Conservation (phyloP, 257 asterid species). For the Mentha longifolia region DNA sequence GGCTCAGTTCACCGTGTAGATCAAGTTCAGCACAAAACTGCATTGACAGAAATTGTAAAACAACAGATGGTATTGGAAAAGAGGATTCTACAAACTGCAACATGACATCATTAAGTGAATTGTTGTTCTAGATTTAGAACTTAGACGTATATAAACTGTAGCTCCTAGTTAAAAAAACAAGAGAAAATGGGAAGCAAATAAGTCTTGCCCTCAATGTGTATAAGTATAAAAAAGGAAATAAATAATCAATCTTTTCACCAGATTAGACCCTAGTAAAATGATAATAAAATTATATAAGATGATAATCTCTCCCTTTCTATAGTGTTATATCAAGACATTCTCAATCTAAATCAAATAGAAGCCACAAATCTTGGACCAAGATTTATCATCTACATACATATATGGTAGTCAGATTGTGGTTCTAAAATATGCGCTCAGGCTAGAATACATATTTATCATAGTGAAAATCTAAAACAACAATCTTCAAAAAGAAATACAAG, state of each 20-base stretch:
- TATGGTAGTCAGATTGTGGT: neutral
- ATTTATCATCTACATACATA: constrained; percentile 1
- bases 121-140: neutral
- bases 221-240: neutral
- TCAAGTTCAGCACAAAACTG: neutral
- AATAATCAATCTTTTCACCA: constrained; percentile 12
- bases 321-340: neutral
- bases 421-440: neutral
- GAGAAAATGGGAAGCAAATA: neutral
- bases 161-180: constrained; percentile 1
- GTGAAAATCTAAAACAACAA: constrained; percentile 5
- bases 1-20: constrained; percentile 1
- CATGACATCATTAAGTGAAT: neutral
- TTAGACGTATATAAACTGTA: neutral
- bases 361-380: constrained; percentile 17
- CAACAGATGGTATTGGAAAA: neutral
- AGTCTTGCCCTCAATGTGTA: neutral
- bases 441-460: neutral
- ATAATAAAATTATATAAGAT: neutral
- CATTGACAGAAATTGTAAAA: neutral
- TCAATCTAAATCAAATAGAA: constrained; percentile 5
- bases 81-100: constrained; percentile 5
- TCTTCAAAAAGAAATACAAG: constrained; percentile 23
- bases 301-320: neutral
- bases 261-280: neutral